These are phyloP conservation scores for Elongisporangium prolatum DNA, from an alignment of 352 stramenopile species.

Conservation along the genomic window DNA sequence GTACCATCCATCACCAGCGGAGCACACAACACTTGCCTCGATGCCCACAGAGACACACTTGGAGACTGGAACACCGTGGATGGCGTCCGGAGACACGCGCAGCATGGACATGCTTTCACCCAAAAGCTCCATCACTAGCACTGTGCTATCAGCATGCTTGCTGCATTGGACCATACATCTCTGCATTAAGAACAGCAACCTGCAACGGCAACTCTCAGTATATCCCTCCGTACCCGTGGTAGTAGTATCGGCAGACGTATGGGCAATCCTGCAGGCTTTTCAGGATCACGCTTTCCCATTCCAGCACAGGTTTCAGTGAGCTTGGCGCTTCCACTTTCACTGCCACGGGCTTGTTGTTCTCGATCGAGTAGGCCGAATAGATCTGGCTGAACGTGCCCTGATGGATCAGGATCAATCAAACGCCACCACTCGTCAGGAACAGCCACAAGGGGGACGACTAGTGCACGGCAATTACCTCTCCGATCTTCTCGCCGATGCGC, in stretches of 20 bases:
- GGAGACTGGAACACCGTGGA: constrained; percentile 68
- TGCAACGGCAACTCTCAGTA: not conserved
- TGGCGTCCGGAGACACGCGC: constrained; percentile 67
- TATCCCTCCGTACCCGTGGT: constrained; percentile 40
- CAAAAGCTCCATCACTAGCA: constrained; percentile 86
- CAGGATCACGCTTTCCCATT: constrained; percentile 87
- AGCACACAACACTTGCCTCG: constrained; percentile 19
- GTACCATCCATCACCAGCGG: not conserved
- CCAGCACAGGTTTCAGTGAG: constrained; percentile 82
- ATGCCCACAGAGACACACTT: constrained; percentile 72
- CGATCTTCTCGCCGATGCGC: constrained; percentile 87
- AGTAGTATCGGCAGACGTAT: constrained; percentile 81
- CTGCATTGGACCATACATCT: constrained; percentile 7
- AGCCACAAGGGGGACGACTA: not conserved
- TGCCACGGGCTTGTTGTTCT: constrained; percentile 68
- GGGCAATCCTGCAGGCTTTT: constrained; percentile 80
- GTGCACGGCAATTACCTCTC: constrained; percentile 35
- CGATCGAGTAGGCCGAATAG: constrained; percentile 79
- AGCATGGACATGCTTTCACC: constrained; percentile 89
- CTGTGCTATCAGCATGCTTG: constrained; percentile 81
- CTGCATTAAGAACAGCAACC: not conserved
- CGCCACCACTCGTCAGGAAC: constrained; percentile 1
- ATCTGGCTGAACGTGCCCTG: constrained; percentile 88
- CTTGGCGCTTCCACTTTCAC: constrained; percentile 86
- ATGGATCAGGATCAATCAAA: constrained; percentile 6